These are phyloP conservation scores for Millerago galiae DNA, from an alignment of 805 yeast genomes.

Conservation along the genomic window DNA sequence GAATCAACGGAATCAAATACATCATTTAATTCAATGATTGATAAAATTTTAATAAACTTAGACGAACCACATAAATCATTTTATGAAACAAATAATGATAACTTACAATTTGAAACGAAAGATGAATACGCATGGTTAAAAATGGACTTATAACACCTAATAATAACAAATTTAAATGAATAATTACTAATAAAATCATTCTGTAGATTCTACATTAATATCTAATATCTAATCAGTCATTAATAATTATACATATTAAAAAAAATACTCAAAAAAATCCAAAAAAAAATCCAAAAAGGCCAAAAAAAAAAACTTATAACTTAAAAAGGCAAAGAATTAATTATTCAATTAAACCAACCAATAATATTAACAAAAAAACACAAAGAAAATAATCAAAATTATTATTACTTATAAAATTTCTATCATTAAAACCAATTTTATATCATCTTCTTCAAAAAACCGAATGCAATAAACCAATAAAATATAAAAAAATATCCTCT, in stretches of 20 bases:
- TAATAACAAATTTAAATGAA: not conserved
- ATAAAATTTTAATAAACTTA: not conserved
- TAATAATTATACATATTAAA: no score
- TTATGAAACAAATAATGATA: no score
- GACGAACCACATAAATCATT: not conserved
- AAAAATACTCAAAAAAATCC: not conserved
- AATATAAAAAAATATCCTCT: not conserved
- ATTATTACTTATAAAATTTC: no score
- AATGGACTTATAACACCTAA: constrained; percentile 15
- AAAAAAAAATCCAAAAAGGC: constrained; percentile 3
- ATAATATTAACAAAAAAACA: constrained; percentile 1
- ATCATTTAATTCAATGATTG: not conserved
- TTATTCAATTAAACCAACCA: not conserved
- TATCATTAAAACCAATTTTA: no score
- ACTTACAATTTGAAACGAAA: no score
- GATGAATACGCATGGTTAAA: constrained; percentile 20
- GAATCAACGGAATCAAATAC: not conserved
- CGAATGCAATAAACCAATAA: not conserved
- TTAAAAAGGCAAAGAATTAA: not conserved
- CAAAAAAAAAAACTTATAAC: not conserved
- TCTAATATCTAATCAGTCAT: no score
- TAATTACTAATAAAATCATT: no score
- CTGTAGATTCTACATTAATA: no score
- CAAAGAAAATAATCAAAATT: not conserved
- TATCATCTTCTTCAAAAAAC: not conserved